phyloP scores from a whole-genome alignment of 1,139 yeast species.

The Suhomyces bolitotheri region DNA sequence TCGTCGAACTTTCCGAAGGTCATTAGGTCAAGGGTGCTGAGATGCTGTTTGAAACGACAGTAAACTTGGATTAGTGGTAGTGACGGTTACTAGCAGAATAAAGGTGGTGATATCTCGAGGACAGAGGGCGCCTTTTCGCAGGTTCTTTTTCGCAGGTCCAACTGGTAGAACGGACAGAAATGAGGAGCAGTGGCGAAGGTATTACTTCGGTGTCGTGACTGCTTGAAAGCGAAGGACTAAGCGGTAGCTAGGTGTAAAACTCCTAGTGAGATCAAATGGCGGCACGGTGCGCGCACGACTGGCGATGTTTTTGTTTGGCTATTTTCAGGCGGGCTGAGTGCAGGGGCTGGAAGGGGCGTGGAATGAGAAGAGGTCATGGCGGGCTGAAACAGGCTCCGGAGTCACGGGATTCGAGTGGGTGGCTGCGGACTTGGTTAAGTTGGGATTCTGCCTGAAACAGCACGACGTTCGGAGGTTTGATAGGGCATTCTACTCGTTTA shows the following conservation, averaged over 20 bases:
- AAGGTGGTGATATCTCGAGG: background rate
- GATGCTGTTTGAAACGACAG: too few species aligned
- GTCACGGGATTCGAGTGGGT: too few species aligned
- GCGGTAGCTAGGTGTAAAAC: background rate
- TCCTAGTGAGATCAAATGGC: background rate
- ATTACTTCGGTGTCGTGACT: too few species aligned
- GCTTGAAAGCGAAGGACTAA: constrained; percentile 2
- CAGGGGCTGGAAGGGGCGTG: constrained; percentile 1
- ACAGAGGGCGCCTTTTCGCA: background rate
- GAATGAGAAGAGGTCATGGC: background rate
- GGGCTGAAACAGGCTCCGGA: too few species aligned
- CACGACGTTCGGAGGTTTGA: too few species aligned
- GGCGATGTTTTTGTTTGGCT: constrained; percentile 9
- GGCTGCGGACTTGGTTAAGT: too few species aligned
- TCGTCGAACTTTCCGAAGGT: constrained; percentile 68
- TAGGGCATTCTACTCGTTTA: too few species aligned
- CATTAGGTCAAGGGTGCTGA: constrained; percentile 32
- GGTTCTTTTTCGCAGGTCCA: too few species aligned
- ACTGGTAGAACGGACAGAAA: too few species aligned
- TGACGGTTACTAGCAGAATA: background rate
- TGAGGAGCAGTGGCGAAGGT: too few species aligned
- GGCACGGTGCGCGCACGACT: constrained; percentile 6
- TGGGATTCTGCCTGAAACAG: background rate
- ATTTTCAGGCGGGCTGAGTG: constrained; percentile 3
- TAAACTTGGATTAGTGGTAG: too few species aligned